Base-by-base conservation (phyloP, 2,329 filamentous ascomycete genomes). In the Proliferodiscus dingleyae region DNA sequence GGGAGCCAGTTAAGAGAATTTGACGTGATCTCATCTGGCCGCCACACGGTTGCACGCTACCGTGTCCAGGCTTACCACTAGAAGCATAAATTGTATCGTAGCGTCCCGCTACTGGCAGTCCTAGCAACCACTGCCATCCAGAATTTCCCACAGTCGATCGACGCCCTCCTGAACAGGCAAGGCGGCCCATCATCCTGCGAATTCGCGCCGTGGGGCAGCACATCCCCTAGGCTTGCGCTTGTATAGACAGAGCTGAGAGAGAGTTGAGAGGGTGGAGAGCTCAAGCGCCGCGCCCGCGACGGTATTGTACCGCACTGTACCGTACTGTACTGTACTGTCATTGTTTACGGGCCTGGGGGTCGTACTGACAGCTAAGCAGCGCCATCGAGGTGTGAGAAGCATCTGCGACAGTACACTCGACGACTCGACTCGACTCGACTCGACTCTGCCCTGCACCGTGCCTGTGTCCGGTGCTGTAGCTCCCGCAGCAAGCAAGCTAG, bases 91-190 rank as follows among this genome's bases (percentile, higher is more conserved):
- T 13, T 22, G 34, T 26, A 11, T 26, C 6, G 24, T 26, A 26
- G 24, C 6, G 24, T 6, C 24, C 9, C 39, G 13, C 7, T 41
- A 22, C 19, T 21, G 22, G 28, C 39, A 24, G 39, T 22, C 33
- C 28, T 19, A 22, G 26, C 32, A 34, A 3, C 16, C 16, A 41
- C 28, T 19, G 15, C 16, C 32, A 34, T 7, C 16, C 16, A 41
- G 23, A n/a, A 18, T 10, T n/a, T 18, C 38, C 38, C 38, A 41
- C 24, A 41, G 11, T 41, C 38, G 5, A 32, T 19, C 24, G 23
- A 32, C 38, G 23, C 8, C n/a, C 15, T 37, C 15, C 26, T 41
- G 13, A 41, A 41, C 7, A 32, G 39, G 39, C 26, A 41, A 41
- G 29, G 39, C 28, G 39, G 37, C 37, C 10, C 37, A 26, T 39